Base-by-base conservation (phyloP, 805 yeast genomes). In the Candida argentea region DNA sequence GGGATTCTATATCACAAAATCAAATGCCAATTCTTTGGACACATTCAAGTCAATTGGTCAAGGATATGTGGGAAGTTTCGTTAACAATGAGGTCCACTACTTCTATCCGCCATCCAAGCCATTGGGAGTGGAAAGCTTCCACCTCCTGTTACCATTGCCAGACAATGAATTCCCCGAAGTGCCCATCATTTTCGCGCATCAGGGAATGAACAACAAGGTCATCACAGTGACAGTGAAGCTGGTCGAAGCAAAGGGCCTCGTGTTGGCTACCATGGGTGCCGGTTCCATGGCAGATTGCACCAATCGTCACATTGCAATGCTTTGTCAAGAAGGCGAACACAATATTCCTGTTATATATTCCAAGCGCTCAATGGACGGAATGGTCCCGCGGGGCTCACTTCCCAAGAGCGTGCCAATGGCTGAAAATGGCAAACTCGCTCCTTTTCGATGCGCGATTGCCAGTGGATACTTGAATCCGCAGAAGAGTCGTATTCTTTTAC, bases 251-350 rank as follows among this genome's bases (percentile, higher is more conserved):
- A 58, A 61, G 24, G 85, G 83, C 5, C 44, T 77, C 10, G 74
- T 77, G 1, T 52, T 76, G 27, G 85, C 84, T 1, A 72, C 81
- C 2, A 69, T 76, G 66, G 85, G 85, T 20, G 81, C 84, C 1
- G 85, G 85, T 1, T 71, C 80, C 2, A 48, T 76, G 50, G 61
- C 73, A 15, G 68, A 64, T 4, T 52, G 44, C 10, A 69, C 76
- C 2, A 70, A 69, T 36, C 55, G 57, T 24, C 49, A 52, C n/a
- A 43, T 65, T 24, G 52, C 59, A 16, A 51, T 57, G 25, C 55
- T 59, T 13, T 28, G 39, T 23, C 11, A 22, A 14, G 20, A 25
- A 10, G 32, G 33, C 5, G 42, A 50, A 16, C 44, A 57, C 27
- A 42, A 51, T 12, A 55, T 73, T 16, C 84, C 84, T 2, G 61